Evolutionary conservation across 495 filamentous ascomycete genomes (phyloP), one percentile per base, ranked within the genome.

Genomic region (Penicillium canariense): DNA sequence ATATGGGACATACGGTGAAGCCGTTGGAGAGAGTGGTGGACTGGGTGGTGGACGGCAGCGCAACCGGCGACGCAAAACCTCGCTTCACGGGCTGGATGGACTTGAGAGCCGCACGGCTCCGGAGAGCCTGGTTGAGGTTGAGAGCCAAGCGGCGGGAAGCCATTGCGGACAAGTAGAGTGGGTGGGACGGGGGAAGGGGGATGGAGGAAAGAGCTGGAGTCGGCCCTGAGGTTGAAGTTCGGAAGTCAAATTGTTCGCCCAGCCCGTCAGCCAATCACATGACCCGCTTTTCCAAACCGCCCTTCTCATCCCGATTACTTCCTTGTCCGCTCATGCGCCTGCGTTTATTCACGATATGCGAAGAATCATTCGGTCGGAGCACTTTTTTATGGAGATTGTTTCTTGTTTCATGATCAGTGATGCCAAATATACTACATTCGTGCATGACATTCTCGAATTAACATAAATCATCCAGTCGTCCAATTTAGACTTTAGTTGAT

Each of bases 21-120:
- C 94, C 94, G 82, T 97, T 98, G 73, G 86, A 89, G 68, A 99
- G 80, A 25, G 94, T 99, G 30, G 94, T 99, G 64, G 86, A 90
- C 80, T 97, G 85, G 58, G 91, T 96, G 77, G 87, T 92, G 72
- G 82, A 74, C 63, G 84, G 78, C 77, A 84, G 72, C 68, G 74
- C 69, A 62, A 93, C 84, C 43, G 90, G 91, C 45, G 91, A 90
- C 64, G 92, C 91, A 64, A 96, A 88, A 65, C 87, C 87, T 80
- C 91, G 84, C 70, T 80, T 84, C 67, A 90, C 77, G 58, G 87
- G 83, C 70, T 84, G 79, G 64, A 89, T 75, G 59, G 86, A 77
- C 66, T 85, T 82, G 70, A 90, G 77, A 68, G 86, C 87, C 69
- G 87, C 82, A 70, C 87, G 88, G 77, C 75, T 87, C 77, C 89